Percentiles rank a stretch among this genome's conserved stretches.
These are phyloP conservation scores for Axilococcus clingmanii DNA, from an alignment of 139 green algal species.

Conservation along the genomic window DNA sequence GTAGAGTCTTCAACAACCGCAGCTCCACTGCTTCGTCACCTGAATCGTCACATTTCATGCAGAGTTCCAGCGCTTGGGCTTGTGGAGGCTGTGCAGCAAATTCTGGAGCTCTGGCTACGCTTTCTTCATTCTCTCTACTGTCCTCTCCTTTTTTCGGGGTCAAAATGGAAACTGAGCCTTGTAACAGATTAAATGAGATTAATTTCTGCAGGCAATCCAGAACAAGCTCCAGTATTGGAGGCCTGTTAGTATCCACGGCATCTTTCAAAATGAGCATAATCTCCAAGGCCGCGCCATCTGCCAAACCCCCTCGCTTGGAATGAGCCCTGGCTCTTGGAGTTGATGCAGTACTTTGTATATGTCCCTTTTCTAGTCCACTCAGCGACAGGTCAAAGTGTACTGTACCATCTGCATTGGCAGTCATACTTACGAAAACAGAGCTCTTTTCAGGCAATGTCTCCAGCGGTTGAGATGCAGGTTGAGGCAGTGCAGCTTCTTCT, in stretches of 20 bases:
- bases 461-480: not conserved
- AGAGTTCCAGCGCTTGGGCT: constrained; percentile 67
- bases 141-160: constrained; percentile 15
- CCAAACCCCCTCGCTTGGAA: not conserved
- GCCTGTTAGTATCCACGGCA: constrained; percentile 57
- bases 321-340: not conserved
- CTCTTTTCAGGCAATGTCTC: not conserved
- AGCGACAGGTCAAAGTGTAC: not conserved
- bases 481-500: not conserved
- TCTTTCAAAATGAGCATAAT: constrained; percentile 46
- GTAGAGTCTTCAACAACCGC: constrained; percentile 76
- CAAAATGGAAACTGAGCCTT: constrained; percentile 34
- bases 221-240: constrained; percentile 64
- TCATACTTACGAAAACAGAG: too few relatives aligned
- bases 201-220: constrained; percentile 89
- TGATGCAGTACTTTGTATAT: not conserved
- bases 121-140: not conserved
- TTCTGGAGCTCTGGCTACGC: constrained; percentile 15
- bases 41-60: constrained; percentile 81
- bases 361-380: constrained; percentile 4
- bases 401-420: not conserved
- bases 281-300: constrained; percentile 6
- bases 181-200: constrained; percentile 63
- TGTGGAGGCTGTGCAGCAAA: constrained; percentile 23
- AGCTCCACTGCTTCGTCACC: constrained; percentile 88